Conservation (phyloP, 768 basidiomycete species). For the Boletus reticulatus region DNA sequence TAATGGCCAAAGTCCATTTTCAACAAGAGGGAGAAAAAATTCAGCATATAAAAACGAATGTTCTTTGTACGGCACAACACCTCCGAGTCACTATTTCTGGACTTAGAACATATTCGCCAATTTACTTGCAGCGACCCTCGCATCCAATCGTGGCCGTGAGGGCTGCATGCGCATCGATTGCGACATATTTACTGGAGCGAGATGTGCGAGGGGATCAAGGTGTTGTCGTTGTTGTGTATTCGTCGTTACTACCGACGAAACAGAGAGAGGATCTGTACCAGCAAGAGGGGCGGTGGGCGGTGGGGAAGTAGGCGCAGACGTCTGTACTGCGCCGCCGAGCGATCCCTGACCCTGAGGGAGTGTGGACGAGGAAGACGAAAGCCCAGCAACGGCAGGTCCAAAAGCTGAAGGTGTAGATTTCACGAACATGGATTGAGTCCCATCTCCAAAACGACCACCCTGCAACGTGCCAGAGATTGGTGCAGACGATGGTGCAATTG, state of each 20-base stretch:
- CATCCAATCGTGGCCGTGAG: constrained; percentile 73
- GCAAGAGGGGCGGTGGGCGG: constrained; percentile 19
- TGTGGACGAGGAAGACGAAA: constrained; percentile 36
- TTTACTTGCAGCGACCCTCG: constrained; percentile 84
- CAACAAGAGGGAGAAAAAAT: constrained; percentile 9
- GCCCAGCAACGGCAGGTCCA: constrained; percentile 32
- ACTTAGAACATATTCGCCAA: constrained; percentile 82
- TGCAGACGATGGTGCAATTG: constrained; percentile 24
- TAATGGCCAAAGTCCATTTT: constrained; percentile 4
- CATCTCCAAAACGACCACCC: constrained; percentile 67
- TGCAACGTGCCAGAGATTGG: constrained; percentile 49
- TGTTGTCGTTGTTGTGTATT: constrained; percentile 29
- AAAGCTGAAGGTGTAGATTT: constrained; percentile 43
- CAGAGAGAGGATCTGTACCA: constrained; percentile 12
- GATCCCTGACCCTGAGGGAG: constrained; percentile 25
- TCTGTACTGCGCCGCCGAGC: constrained; percentile 8
- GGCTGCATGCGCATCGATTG: constrained; percentile 72
- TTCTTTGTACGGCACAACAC: constrained; percentile 3
- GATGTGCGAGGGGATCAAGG: constrained; percentile 65
- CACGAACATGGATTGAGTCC: constrained; percentile 80
- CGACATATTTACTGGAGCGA: constrained; percentile 63
- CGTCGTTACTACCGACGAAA: constrained; percentile 1
- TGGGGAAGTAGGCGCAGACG: constrained; percentile 2
- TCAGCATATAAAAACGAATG: constrained; percentile 18
- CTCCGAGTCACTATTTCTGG: neutral